Evolutionary conservation across 179 eudicot genomes (phyloP), one percentile per base, ranked within the genome.

Genomic region (Spergularia azorica): DNA sequence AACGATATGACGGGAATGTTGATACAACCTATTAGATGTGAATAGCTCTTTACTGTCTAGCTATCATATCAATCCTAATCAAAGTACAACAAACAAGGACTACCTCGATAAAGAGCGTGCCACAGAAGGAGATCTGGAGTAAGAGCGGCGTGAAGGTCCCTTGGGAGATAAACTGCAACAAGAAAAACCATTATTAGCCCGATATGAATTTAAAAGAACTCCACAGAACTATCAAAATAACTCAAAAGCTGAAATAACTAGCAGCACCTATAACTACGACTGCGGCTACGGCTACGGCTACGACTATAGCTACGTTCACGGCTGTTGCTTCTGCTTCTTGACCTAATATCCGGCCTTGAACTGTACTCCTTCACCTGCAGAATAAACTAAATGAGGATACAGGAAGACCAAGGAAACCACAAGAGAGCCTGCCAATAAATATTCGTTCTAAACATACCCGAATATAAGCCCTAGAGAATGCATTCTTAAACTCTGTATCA

Each of bases 401-500:
- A 12, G 50, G 0, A 82, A 18, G 11, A 7, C 50, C 26, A 59
- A 67, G 10, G 26, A 43, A 65, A 18, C 63, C 21, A 18, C 63
- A 15, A 54, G 43, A 10, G 32, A 67, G 11, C 38, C n/a, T 41
- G 43, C 32, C 8, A 60, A 21, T 20, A 11, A 43, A 70, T 58
- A 64, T 74, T 51, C 11, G 39, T 51, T 43, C 50, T 21, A 9
- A 36, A 76, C 85, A 76, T 89, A 92, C 97, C 84, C 92, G 70
- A 59, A 92, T 82, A 79, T 87, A 91, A 76, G 87, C 84, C 70
- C 84, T 80, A 7, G 90, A 81, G 79, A 85, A 91, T 60, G 91
- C 94, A 79, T 92, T 92, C 21, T 88, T 86, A 66, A 92, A 92
- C 77, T 87, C 88, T 77, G 97, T 82, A 79, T 92, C 94, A 75